Evolutionary conservation across 805 yeast genomes (phyloP).

Genomic region (Ogataea nonfermentans): DNA sequence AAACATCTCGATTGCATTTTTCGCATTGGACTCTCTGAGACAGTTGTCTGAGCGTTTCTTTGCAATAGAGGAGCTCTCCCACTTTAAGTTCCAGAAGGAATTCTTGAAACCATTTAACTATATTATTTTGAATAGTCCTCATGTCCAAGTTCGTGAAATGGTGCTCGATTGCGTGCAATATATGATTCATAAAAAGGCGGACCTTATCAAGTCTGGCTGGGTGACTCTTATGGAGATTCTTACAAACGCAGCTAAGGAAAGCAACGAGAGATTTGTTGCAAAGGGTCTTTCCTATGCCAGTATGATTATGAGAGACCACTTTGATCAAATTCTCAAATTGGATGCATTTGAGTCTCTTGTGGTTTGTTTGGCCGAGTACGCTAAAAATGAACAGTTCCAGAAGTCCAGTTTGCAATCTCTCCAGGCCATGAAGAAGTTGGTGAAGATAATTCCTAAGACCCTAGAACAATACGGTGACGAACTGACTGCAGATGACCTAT

Average conservation of each 20-base stretch:
- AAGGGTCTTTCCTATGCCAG: conserved; percentile 64
- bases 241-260: conserved; percentile 65
- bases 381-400: conserved; percentile 82
- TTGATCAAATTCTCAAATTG: conserved; percentile 62
- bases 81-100: conserved; percentile 93
- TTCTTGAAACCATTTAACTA: conserved; percentile 88
- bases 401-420: conserved; percentile 77
- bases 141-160: conserved; percentile 77
- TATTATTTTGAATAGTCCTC: conserved; percentile 65
- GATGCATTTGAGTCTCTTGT: conserved; percentile 68
- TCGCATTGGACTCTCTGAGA: conserved; percentile 91
- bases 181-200: conserved; percentile 74
- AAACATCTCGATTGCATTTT: conserved; percentile 73
- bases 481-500: conserved; percentile 51
- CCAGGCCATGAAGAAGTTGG: conserved; percentile 64
- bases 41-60: conserved; percentile 91
- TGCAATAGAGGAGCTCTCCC: conserved; percentile 90
- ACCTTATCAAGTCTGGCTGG: conserved; percentile 90
- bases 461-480: conserved; percentile 27
- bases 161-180: conserved; percentile 86
- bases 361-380: conserved; percentile 72
- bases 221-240: conserved; percentile 78
- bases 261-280: conserved; percentile 55
- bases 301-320: conserved; percentile 58
- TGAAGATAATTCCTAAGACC: conserved; percentile 54